Evolutionary conservation across 352 stramenopile genomes (phyloP), one percentile per base, ranked within the genome.

Genomic region (Pythium oligandrum): DNA sequence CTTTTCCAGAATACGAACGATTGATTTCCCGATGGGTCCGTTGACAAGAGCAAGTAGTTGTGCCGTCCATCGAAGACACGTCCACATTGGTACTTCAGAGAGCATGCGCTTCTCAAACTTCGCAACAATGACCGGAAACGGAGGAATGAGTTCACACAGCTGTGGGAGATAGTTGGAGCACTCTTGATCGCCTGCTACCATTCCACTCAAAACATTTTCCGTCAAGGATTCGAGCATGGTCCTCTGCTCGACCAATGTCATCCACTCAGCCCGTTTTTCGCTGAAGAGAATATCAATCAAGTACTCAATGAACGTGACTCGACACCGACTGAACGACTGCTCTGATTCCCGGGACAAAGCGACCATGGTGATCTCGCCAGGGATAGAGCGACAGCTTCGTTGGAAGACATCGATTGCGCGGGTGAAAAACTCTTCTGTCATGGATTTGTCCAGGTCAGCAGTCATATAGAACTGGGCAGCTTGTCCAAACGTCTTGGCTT

Each of bases 141-240:
- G 61, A 17, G 72, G 60, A 38, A 91, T 64, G 5, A 88, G 40
- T 51, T 88, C 83, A 44, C 75, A 86, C 6, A 90, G 58, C 36
- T 88, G 76, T 2, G 83, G 80, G 6, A 93, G 86, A 47, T 90
- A 93, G 40, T 83, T 81, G 8, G 76, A 68, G 50, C 75, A 87
- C 64, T 86, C 74, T 42, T 83, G 71, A 40, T 86, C 64, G 5
- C 78, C 76, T 49, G 52, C 63, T 12, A 63, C 46, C 77, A 93
- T 91, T 12, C 83, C 83, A 48, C 63, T 56, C 1, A 91, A 50
- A 4, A 91, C 75, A 59, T 81, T 90, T 11, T 87, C 69, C 39
- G 73, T 63, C 4, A 93, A 53, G 10, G 78, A 46, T 39, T 69
- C 62, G 17, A 69, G 65, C 38, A 88, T 49, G 9, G 37, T 55